Percentiles rank a stretch among this genome's conserved stretches.
phyloP scores from a whole-genome alignment of 441 rosid genomes.

The Omphalea diandra region DNA sequence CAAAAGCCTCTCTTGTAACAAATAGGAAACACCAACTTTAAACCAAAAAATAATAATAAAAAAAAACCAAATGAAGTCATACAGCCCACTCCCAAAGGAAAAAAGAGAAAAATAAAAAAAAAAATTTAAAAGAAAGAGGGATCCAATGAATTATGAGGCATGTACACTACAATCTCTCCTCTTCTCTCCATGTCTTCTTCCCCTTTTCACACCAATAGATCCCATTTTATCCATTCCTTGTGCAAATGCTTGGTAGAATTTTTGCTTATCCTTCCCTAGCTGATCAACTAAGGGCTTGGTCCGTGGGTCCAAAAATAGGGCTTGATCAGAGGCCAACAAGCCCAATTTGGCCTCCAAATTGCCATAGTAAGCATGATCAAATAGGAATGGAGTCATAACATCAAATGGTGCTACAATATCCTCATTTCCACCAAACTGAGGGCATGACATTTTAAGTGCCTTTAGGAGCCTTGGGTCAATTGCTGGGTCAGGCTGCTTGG shows the following conservation, averaged over 20 bases:
- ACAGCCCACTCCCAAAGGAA: not conserved
- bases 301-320: constrained; percentile 53
- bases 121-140: not conserved
- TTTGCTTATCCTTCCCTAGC: constrained; percentile 28
- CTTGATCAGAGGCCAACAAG: constrained; percentile 55
- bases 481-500: constrained; percentile 56
- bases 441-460: constrained; percentile 52
- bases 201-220: constrained; percentile 60
- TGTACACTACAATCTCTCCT: constrained; percentile 48
- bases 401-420: constrained; percentile 50
- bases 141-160: constrained; percentile 21
- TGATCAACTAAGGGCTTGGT: constrained; percentile 49
- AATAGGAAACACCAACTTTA: not conserved
- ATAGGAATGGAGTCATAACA: constrained; percentile 45
- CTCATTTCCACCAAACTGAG: constrained; percentile 37
- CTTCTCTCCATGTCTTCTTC: constrained; percentile 52
- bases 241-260: constrained; percentile 52
- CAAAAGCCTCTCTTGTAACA: not conserved
- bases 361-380: constrained; percentile 58
- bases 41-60: not conserved
- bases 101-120: not conserved
- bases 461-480: constrained; percentile 47
- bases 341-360: constrained; percentile 60
- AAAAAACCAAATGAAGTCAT: no score
- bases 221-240: constrained; percentile 81